Conservation (phyloP, 768 basidiomycete genomes). For the Leucosporidium scottii region DNA sequence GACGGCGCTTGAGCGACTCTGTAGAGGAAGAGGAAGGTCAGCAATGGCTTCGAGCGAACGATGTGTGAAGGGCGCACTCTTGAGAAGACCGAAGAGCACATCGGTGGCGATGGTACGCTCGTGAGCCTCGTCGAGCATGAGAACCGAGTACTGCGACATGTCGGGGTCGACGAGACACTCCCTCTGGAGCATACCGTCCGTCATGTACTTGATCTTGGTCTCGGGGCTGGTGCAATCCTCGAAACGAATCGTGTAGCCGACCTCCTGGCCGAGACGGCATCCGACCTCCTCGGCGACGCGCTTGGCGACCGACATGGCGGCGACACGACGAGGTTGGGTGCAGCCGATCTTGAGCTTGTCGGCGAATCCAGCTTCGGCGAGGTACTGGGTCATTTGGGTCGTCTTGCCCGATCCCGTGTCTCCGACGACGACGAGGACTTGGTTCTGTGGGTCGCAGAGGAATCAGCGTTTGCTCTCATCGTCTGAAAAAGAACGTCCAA, state of each 20-base stretch:
- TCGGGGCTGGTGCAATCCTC: slow-evolving; percentile 99
- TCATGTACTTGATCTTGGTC: slow-evolving; percentile 99
- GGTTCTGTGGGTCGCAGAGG: slow-evolving; percentile 55
- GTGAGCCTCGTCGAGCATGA: slow-evolving; percentile 99
- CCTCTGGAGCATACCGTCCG: slow-evolving; percentile 97
- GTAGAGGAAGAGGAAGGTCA: slow-evolving; percentile 15
- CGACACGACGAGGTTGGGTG: slow-evolving; percentile 97
- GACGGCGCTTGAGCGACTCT: slow-evolving; percentile 91
- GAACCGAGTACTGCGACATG: slow-evolving; percentile 80
- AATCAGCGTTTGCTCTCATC: slow-evolving; percentile 2
- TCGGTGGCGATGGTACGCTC: slow-evolving; percentile 98
- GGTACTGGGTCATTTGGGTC: slow-evolving; percentile 97
- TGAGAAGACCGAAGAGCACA: slow-evolving; percentile 89
- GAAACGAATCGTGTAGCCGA: slow-evolving; percentile 97
- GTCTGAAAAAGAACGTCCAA: slow-evolving; percentile 25
- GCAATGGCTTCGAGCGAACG: neutral
- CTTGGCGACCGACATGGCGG: slow-evolving; percentile 98
- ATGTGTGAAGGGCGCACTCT: slow-evolving; percentile 51
- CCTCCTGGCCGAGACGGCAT: slow-evolving; percentile 91
- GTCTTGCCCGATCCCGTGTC: slow-evolving; percentile 99
- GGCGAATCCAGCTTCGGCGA: slow-evolving; percentile 88
- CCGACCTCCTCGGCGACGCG: slow-evolving; percentile 98
- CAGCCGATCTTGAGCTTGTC: slow-evolving; percentile 89
- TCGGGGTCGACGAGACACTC: slow-evolving; percentile 95
- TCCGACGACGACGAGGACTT: slow-evolving; percentile 94